A percentile compares a stretch with the other conserved stretches of the same genome.
Evolutionary conservation across 2,329 filamentous ascomycete genomes (phyloP).

Genomic region (Penicillium concentricum): DNA sequence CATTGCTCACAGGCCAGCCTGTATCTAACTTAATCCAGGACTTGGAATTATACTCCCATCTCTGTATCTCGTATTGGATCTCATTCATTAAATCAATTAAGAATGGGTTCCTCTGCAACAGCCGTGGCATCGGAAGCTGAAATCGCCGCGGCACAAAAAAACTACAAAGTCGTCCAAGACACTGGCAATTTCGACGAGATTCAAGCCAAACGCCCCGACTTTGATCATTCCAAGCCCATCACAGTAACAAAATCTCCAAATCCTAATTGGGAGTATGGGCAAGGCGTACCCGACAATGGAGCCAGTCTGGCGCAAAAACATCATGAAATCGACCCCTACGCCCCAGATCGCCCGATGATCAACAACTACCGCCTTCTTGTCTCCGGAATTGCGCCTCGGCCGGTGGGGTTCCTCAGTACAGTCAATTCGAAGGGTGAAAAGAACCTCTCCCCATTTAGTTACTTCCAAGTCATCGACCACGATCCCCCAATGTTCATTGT

Average conservation of each 20-base stretch:
- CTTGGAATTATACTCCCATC: not conserved
- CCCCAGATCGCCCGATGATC: slow-evolving; percentile 60
- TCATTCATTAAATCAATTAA: not conserved
- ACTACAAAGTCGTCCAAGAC: slow-evolving; percentile 23
- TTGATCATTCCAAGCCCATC: slow-evolving; percentile 27
- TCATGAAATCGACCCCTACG: slow-evolving; percentile 76
- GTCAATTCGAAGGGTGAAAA: slow-evolving; percentile 59
- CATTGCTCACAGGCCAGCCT: not conserved
- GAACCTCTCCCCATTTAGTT: slow-evolving; percentile 82
- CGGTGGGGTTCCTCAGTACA: slow-evolving; percentile 64
- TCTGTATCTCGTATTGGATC: not conserved
- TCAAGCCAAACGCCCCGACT: slow-evolving; percentile 36
- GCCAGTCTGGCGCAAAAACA: slow-evolving; percentile 20
- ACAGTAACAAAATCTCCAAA: slow-evolving; percentile 38
- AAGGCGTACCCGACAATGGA: slow-evolving; percentile 18
- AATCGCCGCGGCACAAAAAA: slow-evolving; percentile 5
- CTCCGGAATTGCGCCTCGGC: slow-evolving; percentile 73
- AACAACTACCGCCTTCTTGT: slow-evolving; percentile 91
- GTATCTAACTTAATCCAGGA: not conserved
- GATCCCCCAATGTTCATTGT: slow-evolving; percentile 81
- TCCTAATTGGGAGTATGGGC: slow-evolving; percentile 32
- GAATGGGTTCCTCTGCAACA: slow-evolving; percentile 9
- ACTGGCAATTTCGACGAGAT: slow-evolving; percentile 28
- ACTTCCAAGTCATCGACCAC: slow-evolving; percentile 76
- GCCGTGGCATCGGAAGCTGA: slow-evolving; percentile 1